These are phyloP conservation scores for Maudiozyma bulderi DNA, from an alignment of 805 yeast species.

Conservation along the genomic window DNA sequence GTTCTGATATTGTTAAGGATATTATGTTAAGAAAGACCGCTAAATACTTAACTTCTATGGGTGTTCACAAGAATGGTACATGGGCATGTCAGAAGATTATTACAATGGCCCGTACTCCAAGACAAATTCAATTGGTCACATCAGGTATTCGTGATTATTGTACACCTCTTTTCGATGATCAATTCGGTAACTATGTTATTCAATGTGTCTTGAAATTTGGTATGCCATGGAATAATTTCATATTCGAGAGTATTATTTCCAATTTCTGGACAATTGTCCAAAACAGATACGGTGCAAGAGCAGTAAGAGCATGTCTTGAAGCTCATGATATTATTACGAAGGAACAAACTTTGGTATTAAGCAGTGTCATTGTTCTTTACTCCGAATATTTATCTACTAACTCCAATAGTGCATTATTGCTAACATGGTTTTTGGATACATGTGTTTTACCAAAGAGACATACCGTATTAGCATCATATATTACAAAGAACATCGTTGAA, in stretches of 20 bases:
- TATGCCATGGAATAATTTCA: slow-evolving; percentile 79
- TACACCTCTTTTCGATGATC: slow-evolving; percentile 82
- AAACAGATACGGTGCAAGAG: slow-evolving; percentile 91
- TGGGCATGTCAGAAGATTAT: slow-evolving; percentile 98
- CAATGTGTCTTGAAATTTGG: slow-evolving; percentile 92
- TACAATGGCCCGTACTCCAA: slow-evolving; percentile 54
- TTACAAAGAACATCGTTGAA: slow-evolving; percentile 51
- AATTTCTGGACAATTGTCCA: slow-evolving; percentile 73
- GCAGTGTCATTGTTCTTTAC: slow-evolving; percentile 68
- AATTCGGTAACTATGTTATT: slow-evolving; percentile 91
- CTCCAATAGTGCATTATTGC: slow-evolving; percentile 76
- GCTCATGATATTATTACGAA: slow-evolving; percentile 49
- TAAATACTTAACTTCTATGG: slow-evolving; percentile 80
- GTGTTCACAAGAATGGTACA: slow-evolving; percentile 95
- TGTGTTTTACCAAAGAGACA: slow-evolving; percentile 59
- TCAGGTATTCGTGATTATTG: slow-evolving; percentile 69
- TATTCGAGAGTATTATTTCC: slow-evolving; percentile 71
- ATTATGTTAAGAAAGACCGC: slow-evolving; percentile 70
- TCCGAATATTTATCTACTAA: slow-evolving; percentile 73
- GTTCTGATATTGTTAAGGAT: slow-evolving; percentile 63
- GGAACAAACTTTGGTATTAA: slow-evolving; percentile 62
- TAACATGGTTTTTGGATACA: slow-evolving; percentile 93
- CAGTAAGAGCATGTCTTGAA: slow-evolving; percentile 87
- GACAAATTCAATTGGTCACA: slow-evolving; percentile 57
- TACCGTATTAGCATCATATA: slow-evolving; percentile 49